phyloP scores from a whole-genome alignment of 768 basidiomycete species.

The Chalciporus chontae region DNA sequence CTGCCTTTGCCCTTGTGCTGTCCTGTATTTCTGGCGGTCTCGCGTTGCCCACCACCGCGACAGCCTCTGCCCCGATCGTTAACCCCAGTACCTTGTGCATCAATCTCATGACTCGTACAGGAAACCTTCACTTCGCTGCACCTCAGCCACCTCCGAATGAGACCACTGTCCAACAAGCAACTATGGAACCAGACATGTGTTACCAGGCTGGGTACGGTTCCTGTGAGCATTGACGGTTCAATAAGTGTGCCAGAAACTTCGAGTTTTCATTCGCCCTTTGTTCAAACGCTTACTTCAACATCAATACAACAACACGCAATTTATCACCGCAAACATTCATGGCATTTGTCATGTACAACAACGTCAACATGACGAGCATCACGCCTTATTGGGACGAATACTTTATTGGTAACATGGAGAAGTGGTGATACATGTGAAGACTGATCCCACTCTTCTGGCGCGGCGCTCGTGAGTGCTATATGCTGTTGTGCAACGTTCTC shows the following conservation, averaged over 20 bases:
- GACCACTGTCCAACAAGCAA: slow-evolving; percentile 14
- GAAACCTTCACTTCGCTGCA: slow-evolving; percentile 12
- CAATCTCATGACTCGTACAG: background rate
- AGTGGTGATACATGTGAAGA: slow-evolving; percentile 2
- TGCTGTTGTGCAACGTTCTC: background rate
- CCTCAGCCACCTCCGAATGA: slow-evolving; percentile 9
- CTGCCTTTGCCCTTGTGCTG: too few species aligned
- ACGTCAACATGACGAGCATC: slow-evolving; percentile 20
- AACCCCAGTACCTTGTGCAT: background rate
- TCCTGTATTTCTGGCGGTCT: too few species aligned
- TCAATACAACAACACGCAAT: slow-evolving; percentile 25
- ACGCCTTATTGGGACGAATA: slow-evolving; percentile 15
- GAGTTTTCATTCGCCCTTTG: background rate
- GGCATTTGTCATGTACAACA: slow-evolving; percentile 17
- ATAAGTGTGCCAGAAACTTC: background rate
- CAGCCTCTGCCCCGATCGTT: background rate
- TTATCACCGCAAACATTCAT: slow-evolving; percentile 29
- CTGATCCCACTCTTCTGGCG: background rate
- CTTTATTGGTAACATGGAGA: slow-evolving; percentile 5
- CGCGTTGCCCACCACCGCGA: too few species aligned
- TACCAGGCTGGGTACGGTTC: slow-evolving; percentile 14
- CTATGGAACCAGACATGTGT: slow-evolving; percentile 17
- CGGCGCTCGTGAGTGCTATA: background rate
- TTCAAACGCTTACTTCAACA: background rate
- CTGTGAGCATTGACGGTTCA: slow-evolving; percentile 3